A percentile compares a stretch with the other conserved stretches of the same genome.
Conservation (phyloP, 2,329 filamentous ascomycete genomes). For the Aspergillus sp. region DNA sequence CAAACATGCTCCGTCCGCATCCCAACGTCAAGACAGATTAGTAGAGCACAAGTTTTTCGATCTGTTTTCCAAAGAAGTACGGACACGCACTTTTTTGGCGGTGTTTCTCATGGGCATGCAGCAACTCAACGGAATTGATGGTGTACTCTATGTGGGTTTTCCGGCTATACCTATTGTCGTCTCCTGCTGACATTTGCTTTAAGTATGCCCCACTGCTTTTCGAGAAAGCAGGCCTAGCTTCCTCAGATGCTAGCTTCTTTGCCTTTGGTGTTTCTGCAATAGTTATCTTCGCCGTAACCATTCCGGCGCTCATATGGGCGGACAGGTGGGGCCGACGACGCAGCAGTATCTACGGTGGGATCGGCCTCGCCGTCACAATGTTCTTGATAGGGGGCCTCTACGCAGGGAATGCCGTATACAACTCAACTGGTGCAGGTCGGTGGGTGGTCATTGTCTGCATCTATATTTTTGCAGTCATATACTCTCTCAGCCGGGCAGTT, state of each 20-base stretch:
- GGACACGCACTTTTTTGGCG: conserved; percentile 53
- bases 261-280: conserved; percentile 64
- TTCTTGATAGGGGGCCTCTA: conserved; percentile 39
- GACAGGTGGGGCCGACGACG: conserved; percentile 61
- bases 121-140: conserved; percentile 65
- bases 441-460: conserved; percentile 35
- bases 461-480: conserved; percentile 33
- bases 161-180: neutral
- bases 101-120: conserved; percentile 62
- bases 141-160: conserved; percentile 58
- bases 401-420: conserved; percentile 33
- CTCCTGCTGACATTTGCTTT: neutral
- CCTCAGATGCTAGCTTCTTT: conserved; percentile 58
- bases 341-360: conserved; percentile 57
- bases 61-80: conserved; percentile 46
- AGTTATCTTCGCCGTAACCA: conserved; percentile 59
- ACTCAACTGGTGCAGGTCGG: conserved; percentile 29
- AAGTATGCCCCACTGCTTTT: conserved; percentile 65
- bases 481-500: conserved; percentile 54
- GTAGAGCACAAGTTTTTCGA: conserved; percentile 30
- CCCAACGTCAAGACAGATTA: conserved; percentile 9
- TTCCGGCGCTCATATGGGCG: conserved; percentile 58
- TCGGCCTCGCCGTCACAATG: conserved; percentile 49
- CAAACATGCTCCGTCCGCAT: neutral
- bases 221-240: conserved; percentile 59